Base-by-base conservation (phyloP, 495 filamentous ascomycete species). In the Neurospora sp. region DNA sequence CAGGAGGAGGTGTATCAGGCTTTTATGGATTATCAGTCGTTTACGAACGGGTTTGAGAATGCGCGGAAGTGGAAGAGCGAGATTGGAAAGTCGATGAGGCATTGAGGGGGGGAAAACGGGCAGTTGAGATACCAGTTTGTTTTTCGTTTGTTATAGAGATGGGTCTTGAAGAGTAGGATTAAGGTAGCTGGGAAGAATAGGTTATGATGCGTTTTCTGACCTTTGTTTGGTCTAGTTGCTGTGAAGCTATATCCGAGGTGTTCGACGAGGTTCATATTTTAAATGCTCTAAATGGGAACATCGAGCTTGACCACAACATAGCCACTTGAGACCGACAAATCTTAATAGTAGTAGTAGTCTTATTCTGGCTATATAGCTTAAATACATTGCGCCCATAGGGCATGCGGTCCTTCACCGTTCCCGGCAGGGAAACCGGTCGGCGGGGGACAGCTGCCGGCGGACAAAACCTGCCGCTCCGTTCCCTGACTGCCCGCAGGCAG, bases 1-100 rank as follows among this genome's bases (percentile, higher is more conserved):
- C 86, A 93, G 77, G 93, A 97, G 76, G 89, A 96, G 79, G 93
- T 99, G 46, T 92, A 94, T 75, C 89, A 98, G 84, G 93, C 96
- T 3, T 90, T 99, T 87, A 82, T 89, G 69, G 95, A 99, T 82
- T 99, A 91, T 77, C 92, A 94, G 84, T 91, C 85, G 68, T 85
- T 90, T 72, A 87, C 88, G 35, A 98, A 98, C 82, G 95, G 95
- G 18, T 99, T 99, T 79, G 95, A 99, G 85, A 85, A 91, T 73
- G 91, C 92, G 18, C 87, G 89, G 73, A 87, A 86, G 5, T 99
- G 96, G 96, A 81, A 88, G 80, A 97, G 93, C 78, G 91, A 97
- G 85, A 99, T 99, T 86, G 96, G 95, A 69, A 97, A 96, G 88
- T 77, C 78, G 5, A 85, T 85, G 84, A 75, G 75, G 27, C 72